Conservation (phyloP, 495 filamentous ascomycete species). For the Chaetomium tenue region DNA sequence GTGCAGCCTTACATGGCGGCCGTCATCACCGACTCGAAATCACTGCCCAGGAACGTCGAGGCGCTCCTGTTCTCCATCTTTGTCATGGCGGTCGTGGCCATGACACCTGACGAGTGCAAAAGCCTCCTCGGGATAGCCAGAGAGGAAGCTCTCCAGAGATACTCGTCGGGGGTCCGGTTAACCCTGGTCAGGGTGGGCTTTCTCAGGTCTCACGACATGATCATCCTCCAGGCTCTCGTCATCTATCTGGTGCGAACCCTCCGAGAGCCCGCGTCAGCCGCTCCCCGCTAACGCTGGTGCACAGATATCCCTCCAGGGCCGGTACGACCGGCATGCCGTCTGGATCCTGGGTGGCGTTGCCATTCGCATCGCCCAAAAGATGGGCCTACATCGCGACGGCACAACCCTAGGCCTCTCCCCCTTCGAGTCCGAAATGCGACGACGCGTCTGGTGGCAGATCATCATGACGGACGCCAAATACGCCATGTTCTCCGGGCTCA, state of each 20-base stretch:
- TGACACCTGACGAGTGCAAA: slow-evolving; percentile 52
- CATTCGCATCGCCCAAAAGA: slow-evolving; percentile 66
- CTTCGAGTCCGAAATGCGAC: slow-evolving; percentile 66
- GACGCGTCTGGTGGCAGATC: slow-evolving; percentile 73
- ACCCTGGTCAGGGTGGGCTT: slow-evolving; percentile 51
- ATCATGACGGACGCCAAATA: slow-evolving; percentile 60
- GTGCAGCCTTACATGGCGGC: slow-evolving; percentile 53
- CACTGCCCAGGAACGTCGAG: slow-evolving; percentile 50
- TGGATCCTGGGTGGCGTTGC: slow-evolving; percentile 57
- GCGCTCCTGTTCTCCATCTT: slow-evolving; percentile 57
- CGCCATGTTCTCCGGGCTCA: slow-evolving; percentile 62
- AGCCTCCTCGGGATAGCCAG: slow-evolving; percentile 47
- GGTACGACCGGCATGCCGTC: slow-evolving; percentile 50
- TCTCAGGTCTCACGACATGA: slow-evolving; percentile 52
- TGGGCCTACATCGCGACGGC: slow-evolving; percentile 72
- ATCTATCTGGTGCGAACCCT: slow-evolving; percentile 50
- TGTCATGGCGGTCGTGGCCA: slow-evolving; percentile 45
- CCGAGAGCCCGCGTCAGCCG: no score
- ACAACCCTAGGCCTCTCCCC: slow-evolving; percentile 62
- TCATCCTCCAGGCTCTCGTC: slow-evolving; percentile 53
- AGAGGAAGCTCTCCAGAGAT: slow-evolving; percentile 42
- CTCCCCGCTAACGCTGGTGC: slow-evolving; percentile 23
- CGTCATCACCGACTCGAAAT: slow-evolving; percentile 38
- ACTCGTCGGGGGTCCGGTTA: slow-evolving; percentile 46
- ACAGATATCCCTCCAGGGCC: slow-evolving; percentile 51